These are phyloP conservation scores for Maudiozyma bulderi DNA, from an alignment of 805 yeast genomes.

Conservation along the genomic window DNA sequence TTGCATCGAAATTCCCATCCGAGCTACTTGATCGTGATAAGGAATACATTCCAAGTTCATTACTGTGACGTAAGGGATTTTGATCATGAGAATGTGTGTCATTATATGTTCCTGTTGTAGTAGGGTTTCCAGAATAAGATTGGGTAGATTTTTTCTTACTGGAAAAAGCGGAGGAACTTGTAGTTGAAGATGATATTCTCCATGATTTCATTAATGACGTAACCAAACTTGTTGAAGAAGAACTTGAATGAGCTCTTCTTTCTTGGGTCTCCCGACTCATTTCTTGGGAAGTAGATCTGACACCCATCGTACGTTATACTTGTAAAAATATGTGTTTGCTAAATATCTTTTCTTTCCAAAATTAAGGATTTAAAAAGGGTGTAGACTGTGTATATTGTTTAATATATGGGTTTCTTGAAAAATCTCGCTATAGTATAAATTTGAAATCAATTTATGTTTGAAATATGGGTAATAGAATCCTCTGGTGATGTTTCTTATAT, in stretches of 20 bases:
- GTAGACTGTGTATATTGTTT: too few relatives aligned
- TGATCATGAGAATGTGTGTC: neutral
- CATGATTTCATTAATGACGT: conserved; percentile 24
- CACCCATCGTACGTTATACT: conserved; percentile 14
- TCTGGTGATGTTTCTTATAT: too few relatives aligned
- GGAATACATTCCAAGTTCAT: neutral
- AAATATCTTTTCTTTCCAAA: too few relatives aligned
- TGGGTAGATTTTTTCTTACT: neutral
- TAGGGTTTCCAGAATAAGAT: neutral
- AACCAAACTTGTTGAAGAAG: conserved; percentile 14
- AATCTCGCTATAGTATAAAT: too few relatives aligned
- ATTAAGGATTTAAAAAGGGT: too few relatives aligned
- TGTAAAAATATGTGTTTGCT: neutral
- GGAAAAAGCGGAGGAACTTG: neutral
- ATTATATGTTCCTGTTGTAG: neutral
- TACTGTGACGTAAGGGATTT: neutral
- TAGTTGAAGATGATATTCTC: conserved; percentile 15
- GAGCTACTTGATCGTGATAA: neutral
- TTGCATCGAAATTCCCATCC: conserved; percentile 24
- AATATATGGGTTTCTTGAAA: too few relatives aligned
- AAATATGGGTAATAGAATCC: too few relatives aligned
- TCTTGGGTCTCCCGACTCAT: conserved; percentile 12
- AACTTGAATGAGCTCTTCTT: neutral
- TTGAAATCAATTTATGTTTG: too few relatives aligned
- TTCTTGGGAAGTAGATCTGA: conserved; percentile 20